These are phyloP conservation scores for Acer negundo DNA, from an alignment of 345 rosid species.

Conservation along the genomic window DNA sequence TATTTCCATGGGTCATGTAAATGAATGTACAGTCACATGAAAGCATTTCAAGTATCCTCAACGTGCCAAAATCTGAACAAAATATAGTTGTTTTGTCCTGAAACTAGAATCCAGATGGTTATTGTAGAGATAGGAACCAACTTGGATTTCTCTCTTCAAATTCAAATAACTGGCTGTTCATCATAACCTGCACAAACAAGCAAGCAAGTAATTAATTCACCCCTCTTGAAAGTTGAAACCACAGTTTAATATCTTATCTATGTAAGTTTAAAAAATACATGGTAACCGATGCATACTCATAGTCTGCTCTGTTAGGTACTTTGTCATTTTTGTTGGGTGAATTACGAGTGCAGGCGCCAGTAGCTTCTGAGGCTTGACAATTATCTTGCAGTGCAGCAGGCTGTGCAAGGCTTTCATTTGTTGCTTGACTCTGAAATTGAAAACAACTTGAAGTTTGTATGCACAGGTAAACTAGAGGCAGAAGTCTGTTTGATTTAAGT, in stretches of 20 bases:
- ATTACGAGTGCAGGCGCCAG: constrained; percentile 22
- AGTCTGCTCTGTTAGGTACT: constrained; percentile 16
- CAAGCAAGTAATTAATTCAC: background rate
- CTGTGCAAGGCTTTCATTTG: constrained; percentile 29
- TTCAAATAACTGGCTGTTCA: constrained; percentile 13
- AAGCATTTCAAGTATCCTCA: constrained; percentile 28
- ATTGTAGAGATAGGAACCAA: constrained; percentile 1
- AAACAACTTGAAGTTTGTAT: background rate
- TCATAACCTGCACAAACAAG: constrained; percentile 29
- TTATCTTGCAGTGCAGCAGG: constrained; percentile 30
- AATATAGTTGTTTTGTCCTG: constrained; percentile 10
- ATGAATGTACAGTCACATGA: constrained; percentile 30
- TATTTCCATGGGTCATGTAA: constrained; percentile 17
- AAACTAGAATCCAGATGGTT: constrained; percentile 18
- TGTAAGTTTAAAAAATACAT: background rate
- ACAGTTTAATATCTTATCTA: constrained; percentile 1
- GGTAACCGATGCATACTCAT: constrained; percentile 15
- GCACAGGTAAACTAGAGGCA: background rate
- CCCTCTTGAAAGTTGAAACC: background rate
- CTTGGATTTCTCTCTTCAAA: constrained; percentile 9
- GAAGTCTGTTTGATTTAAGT: background rate
- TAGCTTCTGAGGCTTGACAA: constrained; percentile 28
- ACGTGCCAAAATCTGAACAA: constrained; percentile 29
- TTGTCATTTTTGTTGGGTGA: constrained; percentile 28
- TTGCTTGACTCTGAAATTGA: constrained; percentile 31